Evolutionary conservation across 2,329 filamentous ascomycete species (phyloP), one percentile per base, ranked within the genome.

Genomic region (Diaporthe citriasiana): DNA sequence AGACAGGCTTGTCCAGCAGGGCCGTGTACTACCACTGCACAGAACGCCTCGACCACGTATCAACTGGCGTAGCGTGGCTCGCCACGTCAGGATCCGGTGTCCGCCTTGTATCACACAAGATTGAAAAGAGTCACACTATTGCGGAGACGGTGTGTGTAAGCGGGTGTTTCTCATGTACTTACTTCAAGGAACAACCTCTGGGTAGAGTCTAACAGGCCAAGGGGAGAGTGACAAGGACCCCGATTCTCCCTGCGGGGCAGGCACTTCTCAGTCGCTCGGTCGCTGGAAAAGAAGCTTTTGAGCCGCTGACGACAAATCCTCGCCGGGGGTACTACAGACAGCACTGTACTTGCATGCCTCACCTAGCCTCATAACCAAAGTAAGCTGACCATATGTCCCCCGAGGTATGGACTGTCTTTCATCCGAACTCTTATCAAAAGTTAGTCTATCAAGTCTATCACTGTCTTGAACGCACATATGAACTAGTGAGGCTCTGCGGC

Each of bases 221-320:
- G 22, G 47, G 10, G 22, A 5, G 22, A 22, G 47, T 50, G 22
- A 25, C 47, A 50, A 22, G 47, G 47, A 25, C 47, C 13, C 22
- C 45, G 5, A 9, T 8, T 45, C 22, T 22, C 7, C 3, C 22
- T n/a, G 40, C 42, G 42, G 60, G 60, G 40, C 45, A 47, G 17
- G 9, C 5, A 9, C 5, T 5, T 35, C 42, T 1, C 17, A 19
- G 42, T 6, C 19, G 60, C 60, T 15, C 30, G 19, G 60, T n/a
- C 51, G 19, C 27, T 47, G 42, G 25, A 45, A 70, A 50, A 57
- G 68, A 70, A 59, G 53, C 53, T 70, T 70, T 70, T 70, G 40
- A 70, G 68, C 53, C 53, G 68, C 68, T 59, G 68, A 70, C 40
- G 66, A 35, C 53, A 27, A 33, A 12, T 19, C 42, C 19, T 35